phyloP scores from a whole-genome alignment of 139 green algal species.

The Parachlorella kessleri region DNA sequence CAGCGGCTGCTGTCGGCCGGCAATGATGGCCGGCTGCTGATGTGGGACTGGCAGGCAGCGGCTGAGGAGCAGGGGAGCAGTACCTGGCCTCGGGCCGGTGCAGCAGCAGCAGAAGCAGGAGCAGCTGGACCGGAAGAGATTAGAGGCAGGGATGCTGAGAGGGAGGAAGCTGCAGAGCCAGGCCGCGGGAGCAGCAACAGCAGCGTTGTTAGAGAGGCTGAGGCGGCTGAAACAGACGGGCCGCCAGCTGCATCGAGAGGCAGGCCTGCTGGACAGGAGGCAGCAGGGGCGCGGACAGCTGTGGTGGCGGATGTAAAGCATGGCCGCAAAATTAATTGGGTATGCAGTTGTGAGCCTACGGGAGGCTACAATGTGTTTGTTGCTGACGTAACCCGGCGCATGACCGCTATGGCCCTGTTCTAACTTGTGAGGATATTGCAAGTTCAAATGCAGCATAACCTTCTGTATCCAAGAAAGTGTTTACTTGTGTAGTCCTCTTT shows the following conservation, averaged over 20 bases:
- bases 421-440: too few relatives aligned
- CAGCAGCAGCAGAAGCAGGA: conserved; percentile 5
- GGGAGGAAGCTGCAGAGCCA: not conserved
- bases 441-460: too few relatives aligned
- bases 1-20: conserved; percentile 35
- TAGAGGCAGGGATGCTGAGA: not conserved
- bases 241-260: not conserved
- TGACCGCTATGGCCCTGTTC: conserved; percentile 12
- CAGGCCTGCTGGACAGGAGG: not conserved
- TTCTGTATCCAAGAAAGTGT: too few relatives aligned
- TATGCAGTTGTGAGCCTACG: not conserved
- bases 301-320: conserved; percentile 20
- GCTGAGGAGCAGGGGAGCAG: not conserved
- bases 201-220: not conserved
- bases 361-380: conserved; percentile 3
- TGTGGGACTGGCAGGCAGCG: conserved; percentile 37
- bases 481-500: too few relatives aligned
- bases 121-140: too few relatives aligned
- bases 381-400: not conserved
- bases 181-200: not conserved
- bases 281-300: not conserved
- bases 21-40: conserved; percentile 39
- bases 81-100: too few relatives aligned
- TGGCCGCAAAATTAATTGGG: conserved; percentile 37
- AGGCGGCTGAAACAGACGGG: not conserved